phyloP scores from a whole-genome alignment of 768 basidiomycete genomes.

The Mycena chlorophos region DNA sequence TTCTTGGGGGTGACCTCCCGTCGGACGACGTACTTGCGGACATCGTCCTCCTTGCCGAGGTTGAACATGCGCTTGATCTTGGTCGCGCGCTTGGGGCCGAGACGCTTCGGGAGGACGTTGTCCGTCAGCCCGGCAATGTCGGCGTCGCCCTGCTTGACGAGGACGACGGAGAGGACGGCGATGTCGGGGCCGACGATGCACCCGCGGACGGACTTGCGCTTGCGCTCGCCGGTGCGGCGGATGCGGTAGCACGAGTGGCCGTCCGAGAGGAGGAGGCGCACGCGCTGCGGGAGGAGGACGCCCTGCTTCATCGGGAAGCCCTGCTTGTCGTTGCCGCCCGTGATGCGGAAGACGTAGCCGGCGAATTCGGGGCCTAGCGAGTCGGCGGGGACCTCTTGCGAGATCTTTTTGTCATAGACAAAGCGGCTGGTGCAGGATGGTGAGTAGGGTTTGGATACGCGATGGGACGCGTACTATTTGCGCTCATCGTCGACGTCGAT shows the following conservation, averaged over 20 bases:
- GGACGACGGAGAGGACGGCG: conserved; percentile 87
- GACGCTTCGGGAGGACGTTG: conserved; percentile 87
- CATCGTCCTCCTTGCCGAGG: conserved; percentile 96
- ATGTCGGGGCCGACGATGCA: conserved; percentile 98
- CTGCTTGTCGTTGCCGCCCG: conserved; percentile 98
- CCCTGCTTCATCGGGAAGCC: conserved; percentile 99
- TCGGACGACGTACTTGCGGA: conserved; percentile 94
- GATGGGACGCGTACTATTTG: conserved; percentile 67
- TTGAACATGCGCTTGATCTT: conserved; percentile 99
- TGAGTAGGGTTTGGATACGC: conserved; percentile 5
- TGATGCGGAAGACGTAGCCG: conserved; percentile 95
- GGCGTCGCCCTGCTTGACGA: conserved; percentile 93
- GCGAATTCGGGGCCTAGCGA: conserved; percentile 93
- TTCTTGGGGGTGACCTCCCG: conserved; percentile 91
- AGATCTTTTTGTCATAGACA: conserved; percentile 97
- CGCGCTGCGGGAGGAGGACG: conserved; percentile 92
- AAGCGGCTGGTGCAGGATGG: conserved; percentile 59
- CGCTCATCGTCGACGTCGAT: conserved; percentile 93
- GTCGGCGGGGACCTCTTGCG: conserved; percentile 92
- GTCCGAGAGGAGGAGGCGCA: conserved; percentile 88
- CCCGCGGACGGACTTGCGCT: conserved; percentile 97
- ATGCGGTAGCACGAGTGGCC: conserved; percentile 98
- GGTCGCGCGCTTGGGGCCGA: conserved; percentile 96
- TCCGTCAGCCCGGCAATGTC: conserved; percentile 94
- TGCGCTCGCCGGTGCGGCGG: conserved; percentile 92